phyloP scores from a whole-genome alignment of 345 rosid species.

The Erucastrum elatum region DNA sequence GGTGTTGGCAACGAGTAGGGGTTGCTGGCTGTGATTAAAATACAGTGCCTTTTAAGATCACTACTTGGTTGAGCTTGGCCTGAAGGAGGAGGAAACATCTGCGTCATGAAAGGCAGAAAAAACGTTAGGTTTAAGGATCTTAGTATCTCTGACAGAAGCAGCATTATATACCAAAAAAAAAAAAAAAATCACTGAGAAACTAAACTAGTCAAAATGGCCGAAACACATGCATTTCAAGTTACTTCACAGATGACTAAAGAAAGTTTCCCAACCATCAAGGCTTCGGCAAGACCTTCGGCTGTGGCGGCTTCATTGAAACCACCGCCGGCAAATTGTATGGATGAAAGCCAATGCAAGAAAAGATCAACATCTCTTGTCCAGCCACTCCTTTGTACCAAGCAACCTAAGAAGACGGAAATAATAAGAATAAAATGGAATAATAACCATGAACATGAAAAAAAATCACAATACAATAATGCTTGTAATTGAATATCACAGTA shows the following conservation, averaged over 20 bases:
- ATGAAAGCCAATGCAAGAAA: constrained; percentile 79
- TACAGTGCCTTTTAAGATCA: constrained; percentile 82
- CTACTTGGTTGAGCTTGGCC: constrained; percentile 65
- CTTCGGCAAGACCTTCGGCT: constrained; percentile 98
- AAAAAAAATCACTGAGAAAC: not conserved
- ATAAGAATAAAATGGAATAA: not conserved
- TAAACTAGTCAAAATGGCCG: constrained; percentile 9
- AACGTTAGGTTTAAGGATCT: constrained; percentile 15
- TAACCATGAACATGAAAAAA: constrained; percentile 6
- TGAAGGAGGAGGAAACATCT: constrained; percentile 81
- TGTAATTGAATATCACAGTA: not conserved
- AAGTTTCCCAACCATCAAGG: constrained; percentile 66
- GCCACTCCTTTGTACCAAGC: constrained; percentile 87
- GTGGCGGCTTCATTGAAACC: constrained; percentile 95
- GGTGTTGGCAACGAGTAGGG: constrained; percentile 93
- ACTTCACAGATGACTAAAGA: constrained; percentile 16
- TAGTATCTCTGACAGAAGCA: constrained; percentile 18
- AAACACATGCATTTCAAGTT: constrained; percentile 7
- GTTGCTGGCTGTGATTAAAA: constrained; percentile 89
- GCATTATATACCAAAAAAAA: not conserved
- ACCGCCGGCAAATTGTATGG: constrained; percentile 81
- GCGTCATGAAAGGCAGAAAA: constrained; percentile 37
- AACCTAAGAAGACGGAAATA: constrained; percentile 52
- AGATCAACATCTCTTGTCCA: constrained; percentile 89
- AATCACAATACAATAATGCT: not conserved